Evolutionary conservation across 1,139 yeast species (phyloP).

Genomic region (Candida freyschussii): DNA sequence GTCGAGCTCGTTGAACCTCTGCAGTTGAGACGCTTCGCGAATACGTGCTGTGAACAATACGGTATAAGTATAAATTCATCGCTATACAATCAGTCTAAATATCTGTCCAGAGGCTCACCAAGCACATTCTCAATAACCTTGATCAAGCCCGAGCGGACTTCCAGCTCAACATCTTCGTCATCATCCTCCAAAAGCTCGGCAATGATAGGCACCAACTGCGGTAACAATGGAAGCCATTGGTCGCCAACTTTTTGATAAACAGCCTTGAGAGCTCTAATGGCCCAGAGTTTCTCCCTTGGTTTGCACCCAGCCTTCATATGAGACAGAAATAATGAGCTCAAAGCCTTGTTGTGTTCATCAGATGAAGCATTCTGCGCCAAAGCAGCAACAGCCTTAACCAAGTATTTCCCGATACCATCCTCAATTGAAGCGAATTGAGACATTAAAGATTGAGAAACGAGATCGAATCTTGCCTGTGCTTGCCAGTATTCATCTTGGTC

Average conservation of each 20-base stretch:
- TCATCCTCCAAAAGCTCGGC: slow-evolving; percentile 96
- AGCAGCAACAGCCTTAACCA: slow-evolving; percentile 76
- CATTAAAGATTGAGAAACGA: slow-evolving; percentile 57
- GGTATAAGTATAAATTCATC: too few species aligned
- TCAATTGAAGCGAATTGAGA: slow-evolving; percentile 65
- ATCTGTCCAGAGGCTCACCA: slow-evolving; percentile 93
- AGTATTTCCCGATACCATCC: slow-evolving; percentile 64
- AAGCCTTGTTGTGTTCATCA: slow-evolving; percentile 75
- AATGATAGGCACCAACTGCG: slow-evolving; percentile 91
- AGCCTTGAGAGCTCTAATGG: slow-evolving; percentile 70
- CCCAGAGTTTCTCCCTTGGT: slow-evolving; percentile 70
- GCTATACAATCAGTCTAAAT: slow-evolving; percentile 48
- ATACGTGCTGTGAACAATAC: too few species aligned
- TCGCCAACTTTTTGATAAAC: slow-evolving; percentile 92
- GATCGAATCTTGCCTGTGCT: slow-evolving; percentile 76
- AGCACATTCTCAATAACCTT: slow-evolving; percentile 86
- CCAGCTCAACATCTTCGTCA: slow-evolving; percentile 87
- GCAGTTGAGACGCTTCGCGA: too few species aligned
- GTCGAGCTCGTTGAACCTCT: too few species aligned
- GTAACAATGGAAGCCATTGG: slow-evolving; percentile 86
- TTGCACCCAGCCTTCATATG: slow-evolving; percentile 51
- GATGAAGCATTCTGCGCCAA: slow-evolving; percentile 67
- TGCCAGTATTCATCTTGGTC: slow-evolving; percentile 97
- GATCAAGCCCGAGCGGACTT: slow-evolving; percentile 88
- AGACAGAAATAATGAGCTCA: slow-evolving; percentile 49